Base-by-base conservation (phyloP, 192 early-diverging fungal species). In the Mortierella claussenii region DNA sequence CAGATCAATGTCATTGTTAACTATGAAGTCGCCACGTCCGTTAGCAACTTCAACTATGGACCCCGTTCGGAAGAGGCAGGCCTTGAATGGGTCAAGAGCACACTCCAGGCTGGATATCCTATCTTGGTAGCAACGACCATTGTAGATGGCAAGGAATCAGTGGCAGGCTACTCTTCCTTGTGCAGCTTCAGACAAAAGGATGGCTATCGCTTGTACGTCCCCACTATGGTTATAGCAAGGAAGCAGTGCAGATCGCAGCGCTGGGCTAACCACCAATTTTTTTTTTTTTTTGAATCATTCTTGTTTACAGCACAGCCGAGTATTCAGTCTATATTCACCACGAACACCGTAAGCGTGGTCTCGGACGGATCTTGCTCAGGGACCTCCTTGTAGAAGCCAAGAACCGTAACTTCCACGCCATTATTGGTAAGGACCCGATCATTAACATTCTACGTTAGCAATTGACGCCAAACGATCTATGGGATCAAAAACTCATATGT, bases 281-380 rank as follows among this genome's bases (percentile, higher is more conserved):
- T 40, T 40, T 40, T 40, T 10, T 40, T 40, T 40, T 40, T 10
- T 40, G 37, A 40, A 40, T 40, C 8, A 40, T 28, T 46, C 24
- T 48, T 21, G 13, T 31, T 21, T 23, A 4, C 47, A 86, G 85
- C 30, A 78, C 85, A 30, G 75, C 80, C 3, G 85, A 86, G 56
- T 76, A 83, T n/a, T 86, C 85, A 7, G 6, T 86, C 20, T 86
- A 86, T 67, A 79, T 86, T 42, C 71, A 83, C 30, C 51, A 68
- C 23, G 69, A 82, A 42, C 82, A 83, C 40, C 80, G 83, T 20
- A 63, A 68, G 20, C 79, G 73, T 46, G 85, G 85, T 15, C 63
- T 86, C 13, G 85, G 85, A 26, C 47, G 57, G 30, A 15, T 65
- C 1, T 45, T 86, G 27, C 48, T 83, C 32, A 37, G 27, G 5